Base-by-base conservation (phyloP, 306 rosid species). In the Vachellia collinsii region DNA sequence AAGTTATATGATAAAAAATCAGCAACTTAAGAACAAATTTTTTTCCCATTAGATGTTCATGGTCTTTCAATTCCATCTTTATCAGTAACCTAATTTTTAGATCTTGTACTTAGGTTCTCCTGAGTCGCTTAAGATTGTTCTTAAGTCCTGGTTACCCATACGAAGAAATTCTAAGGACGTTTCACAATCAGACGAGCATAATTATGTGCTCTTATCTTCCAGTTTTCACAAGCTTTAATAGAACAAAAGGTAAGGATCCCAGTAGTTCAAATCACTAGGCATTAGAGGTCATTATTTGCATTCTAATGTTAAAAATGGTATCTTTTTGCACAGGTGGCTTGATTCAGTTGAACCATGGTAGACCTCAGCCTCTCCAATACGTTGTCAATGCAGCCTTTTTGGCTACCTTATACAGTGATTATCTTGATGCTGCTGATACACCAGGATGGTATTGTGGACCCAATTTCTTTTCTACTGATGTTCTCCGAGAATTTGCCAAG, bases 391-490 rank as follows among this genome's bases (percentile, higher is more conserved):
- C 97, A 82, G 96, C 97, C 56, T 93, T 93, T 84, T 81, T 93
- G 79, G 97, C 97, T 59, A 82, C 92, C 10, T 79, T 93, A 48
- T 93, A 82, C 72, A 88, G 92, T 76, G 97, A 93, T 86, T 93
- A 93, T 83, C 90, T 93, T 51, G 96, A 89, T 9, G 94, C 97
- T 38, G 93, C 95, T 19, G 97, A 92, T 87, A 91, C 95, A 19
- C 97, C 97, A 61, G 97, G 95, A 59, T 89, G 96, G 97, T 89
- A 93, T 63, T 93, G 96, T 79, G 96, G 96, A 74, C 94, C 96
- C 75, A 89, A 41, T 81, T 92, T 92, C 87, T 92, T 83, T 79
- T 89, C 94, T 47, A 89, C 88, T 50, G 88, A 89, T 29, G 89
- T 88, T 39, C 83, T 92, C 80, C 97, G 97, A 13, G 81, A 92